phyloP scores from a whole-genome alignment of 257 asterid genomes.

The Thymus mandschuricus region DNA sequence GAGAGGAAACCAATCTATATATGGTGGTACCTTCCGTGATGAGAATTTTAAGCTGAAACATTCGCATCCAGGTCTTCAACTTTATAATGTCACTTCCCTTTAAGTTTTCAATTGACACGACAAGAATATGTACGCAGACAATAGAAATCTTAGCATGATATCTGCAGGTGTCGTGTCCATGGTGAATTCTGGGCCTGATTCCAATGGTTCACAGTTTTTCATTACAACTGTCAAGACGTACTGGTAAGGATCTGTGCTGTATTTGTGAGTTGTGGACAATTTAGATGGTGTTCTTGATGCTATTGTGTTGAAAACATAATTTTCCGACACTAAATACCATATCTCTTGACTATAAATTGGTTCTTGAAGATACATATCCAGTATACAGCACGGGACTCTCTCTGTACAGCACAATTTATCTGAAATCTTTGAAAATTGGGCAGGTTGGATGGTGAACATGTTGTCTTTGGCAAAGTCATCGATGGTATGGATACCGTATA shows the following conservation, averaged over 20 bases:
- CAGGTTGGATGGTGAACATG: slow-evolving; percentile 94
- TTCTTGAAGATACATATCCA: not conserved
- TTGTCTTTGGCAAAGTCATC: slow-evolving; percentile 80
- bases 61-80: slow-evolving; percentile 65
- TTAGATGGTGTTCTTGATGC: not conserved
- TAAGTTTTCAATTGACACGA: not conserved
- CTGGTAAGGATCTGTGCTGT: slow-evolving; percentile 54
- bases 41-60: slow-evolving; percentile 89
- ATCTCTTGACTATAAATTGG: not conserved
- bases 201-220: slow-evolving; percentile 90
- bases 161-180: slow-evolving; percentile 79
- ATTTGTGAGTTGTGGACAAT: slow-evolving; percentile 8
- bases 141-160: slow-evolving; percentile 15
- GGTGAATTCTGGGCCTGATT: slow-evolving; percentile 88
- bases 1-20: slow-evolving; percentile 80
- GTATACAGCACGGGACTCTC: not conserved
- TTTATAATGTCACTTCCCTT: not conserved
- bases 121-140: slow-evolving; percentile 1
- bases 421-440: not conserved
- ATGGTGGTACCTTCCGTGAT: slow-evolving; percentile 69
- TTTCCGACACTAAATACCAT: not conserved
- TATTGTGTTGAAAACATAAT: not conserved
- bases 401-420: not conserved
- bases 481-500: slow-evolving; percentile 91
- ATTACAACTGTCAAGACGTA: slow-evolving; percentile 80